These are phyloP conservation scores for Verticillium longisporum DNA, from an alignment of 2,329 filamentous ascomycete genomes.

Conservation along the genomic window DNA sequence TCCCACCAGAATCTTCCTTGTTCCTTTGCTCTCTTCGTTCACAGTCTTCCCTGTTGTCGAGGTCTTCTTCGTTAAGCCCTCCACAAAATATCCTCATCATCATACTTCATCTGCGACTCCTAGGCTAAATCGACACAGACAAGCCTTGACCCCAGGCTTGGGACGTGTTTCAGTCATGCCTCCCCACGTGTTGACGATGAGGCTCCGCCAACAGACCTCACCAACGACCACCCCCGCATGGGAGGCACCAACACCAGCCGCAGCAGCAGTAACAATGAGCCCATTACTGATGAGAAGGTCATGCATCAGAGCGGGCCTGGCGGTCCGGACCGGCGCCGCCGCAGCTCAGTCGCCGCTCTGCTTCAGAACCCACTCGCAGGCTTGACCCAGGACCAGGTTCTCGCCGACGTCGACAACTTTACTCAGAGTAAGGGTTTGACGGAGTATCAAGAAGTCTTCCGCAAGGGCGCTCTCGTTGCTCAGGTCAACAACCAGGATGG, in stretches of 20 bases:
- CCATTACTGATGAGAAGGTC: constrained; percentile 2
- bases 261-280: constrained; percentile 14
- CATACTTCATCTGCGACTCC: neutral
- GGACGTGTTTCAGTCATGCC: constrained; percentile 14
- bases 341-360: constrained; percentile 17
- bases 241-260: constrained; percentile 9
- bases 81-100: neutral
- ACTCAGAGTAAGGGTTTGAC: constrained; percentile 23
- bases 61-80: neutral
- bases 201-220: constrained; percentile 11
- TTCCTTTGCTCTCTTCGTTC: neutral
- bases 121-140: neutral
- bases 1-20: neutral
- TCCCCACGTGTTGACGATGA: constrained; percentile 15
- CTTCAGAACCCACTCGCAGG: constrained; percentile 23
- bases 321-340: neutral
- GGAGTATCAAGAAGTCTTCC: constrained; percentile 36
- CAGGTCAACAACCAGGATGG: constrained; percentile 29
- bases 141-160: neutral
- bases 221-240: constrained; percentile 2
- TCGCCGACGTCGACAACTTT: constrained; percentile 28
- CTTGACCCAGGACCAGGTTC: constrained; percentile 19
- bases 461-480: constrained; percentile 44
- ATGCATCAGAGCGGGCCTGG: neutral
- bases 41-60: neutral